phyloP scores from a whole-genome alignment of 2,329 filamentous ascomycete genomes.

The Pyricularia sp. region DNA sequence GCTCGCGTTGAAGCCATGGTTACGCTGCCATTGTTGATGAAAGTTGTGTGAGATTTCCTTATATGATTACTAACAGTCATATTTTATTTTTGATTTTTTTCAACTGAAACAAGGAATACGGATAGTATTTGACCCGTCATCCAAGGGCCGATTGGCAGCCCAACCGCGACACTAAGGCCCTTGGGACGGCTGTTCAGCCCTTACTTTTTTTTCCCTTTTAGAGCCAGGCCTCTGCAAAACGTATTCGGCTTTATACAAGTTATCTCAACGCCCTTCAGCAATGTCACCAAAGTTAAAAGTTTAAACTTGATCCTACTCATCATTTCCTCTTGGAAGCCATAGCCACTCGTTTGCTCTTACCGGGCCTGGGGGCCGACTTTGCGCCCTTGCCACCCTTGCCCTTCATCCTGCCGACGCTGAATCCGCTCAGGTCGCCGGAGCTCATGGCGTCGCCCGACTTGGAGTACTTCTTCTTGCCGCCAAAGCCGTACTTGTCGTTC shows the following conservation, averaged over 20 bases:
- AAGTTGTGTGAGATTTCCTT: not conserved
- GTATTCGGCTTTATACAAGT: not conserved
- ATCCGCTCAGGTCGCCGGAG: slow-evolving; percentile 66
- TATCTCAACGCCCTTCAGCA: not conserved
- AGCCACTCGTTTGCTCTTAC: slow-evolving; percentile 39
- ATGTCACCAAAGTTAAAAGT: not conserved
- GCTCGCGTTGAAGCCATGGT: not conserved
- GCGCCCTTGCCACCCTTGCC: slow-evolving; percentile 27
- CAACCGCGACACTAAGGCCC: not conserved
- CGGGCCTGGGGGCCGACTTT: slow-evolving; percentile 28
- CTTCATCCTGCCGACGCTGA: slow-evolving; percentile 82
- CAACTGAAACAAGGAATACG: not conserved
- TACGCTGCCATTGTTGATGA: not conserved
- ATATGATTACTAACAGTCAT: not conserved
- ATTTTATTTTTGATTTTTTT: not conserved
- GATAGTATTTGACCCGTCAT: not conserved
- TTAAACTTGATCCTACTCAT: slow-evolving; percentile 2
- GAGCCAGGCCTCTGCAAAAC: no score
- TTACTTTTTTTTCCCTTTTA: no score
- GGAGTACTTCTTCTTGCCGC: slow-evolving; percentile 81
- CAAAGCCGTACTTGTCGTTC: slow-evolving; percentile 87
- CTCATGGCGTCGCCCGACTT: slow-evolving; percentile 87
- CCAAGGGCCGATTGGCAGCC: not conserved
- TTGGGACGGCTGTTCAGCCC: not conserved
- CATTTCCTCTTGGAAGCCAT: slow-evolving; percentile 22